phyloP scores from a whole-genome alignment of 2,329 filamentous ascomycete genomes.

The Remersonia thermophila region DNA sequence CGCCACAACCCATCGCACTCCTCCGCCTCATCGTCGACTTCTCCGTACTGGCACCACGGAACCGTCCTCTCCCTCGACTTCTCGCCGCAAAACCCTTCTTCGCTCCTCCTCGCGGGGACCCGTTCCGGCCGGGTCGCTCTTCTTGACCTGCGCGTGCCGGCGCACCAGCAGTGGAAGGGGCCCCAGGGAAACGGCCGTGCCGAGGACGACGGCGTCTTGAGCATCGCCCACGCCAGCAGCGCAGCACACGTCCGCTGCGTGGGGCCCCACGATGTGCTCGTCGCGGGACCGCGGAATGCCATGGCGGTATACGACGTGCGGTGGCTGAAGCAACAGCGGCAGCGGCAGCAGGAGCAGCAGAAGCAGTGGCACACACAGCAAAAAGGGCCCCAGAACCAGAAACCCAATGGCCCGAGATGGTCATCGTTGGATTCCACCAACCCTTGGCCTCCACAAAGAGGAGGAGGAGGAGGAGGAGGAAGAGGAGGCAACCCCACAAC shows the following conservation, averaged over 20 bases:
- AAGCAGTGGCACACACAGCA: too few species aligned
- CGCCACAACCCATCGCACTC: too few species aligned
- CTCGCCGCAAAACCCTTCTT: conserved; percentile 25
- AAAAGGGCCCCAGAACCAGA: too few species aligned
- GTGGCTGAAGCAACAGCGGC: conserved; percentile 19
- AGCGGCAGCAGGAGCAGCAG: not conserved
- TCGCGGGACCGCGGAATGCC: conserved; percentile 35
- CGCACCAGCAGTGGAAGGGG: too few species aligned
- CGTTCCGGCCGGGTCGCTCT: conserved; percentile 34
- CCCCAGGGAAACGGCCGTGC: too few species aligned
- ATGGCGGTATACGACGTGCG: conserved; percentile 48
- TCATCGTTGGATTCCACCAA: too few species aligned
- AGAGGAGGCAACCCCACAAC: not conserved
- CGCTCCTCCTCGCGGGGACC: conserved; percentile 39
- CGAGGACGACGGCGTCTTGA: conserved; percentile 10
- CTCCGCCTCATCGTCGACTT: not conserved
- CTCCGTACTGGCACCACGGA: not conserved
- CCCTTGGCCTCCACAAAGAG: not conserved
- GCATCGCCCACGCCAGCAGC: conserved; percentile 21
- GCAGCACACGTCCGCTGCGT: conserved; percentile 37
- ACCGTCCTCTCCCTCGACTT: conserved; percentile 37
- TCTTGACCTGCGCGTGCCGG: conserved; percentile 31
- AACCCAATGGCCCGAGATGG: not conserved
- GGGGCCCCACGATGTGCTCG: conserved; percentile 37
- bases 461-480: not conserved